Evolutionary conservation across 257 asterid genomes (phyloP), one percentile per base, ranked within the genome.

Genomic region (Solanum chilense): DNA sequence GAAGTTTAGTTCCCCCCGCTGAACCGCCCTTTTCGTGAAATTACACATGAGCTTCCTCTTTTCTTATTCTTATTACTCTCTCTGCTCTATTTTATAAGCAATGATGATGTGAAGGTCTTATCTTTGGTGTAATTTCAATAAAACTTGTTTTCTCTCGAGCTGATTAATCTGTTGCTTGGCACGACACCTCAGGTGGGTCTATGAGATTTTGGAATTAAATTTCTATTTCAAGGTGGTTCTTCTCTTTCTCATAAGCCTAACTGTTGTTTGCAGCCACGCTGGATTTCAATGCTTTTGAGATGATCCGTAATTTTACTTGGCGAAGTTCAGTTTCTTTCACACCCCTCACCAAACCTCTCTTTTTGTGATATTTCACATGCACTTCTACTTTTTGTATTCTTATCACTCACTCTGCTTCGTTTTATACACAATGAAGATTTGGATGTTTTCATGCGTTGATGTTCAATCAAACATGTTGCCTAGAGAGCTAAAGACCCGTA

Each of bases 401-500:
- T 23, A 9, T 60, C 15, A 23, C 71, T 66, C 73, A 42, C 45
- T 42, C 45, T 42, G 4, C 47, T 42, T 12, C 13, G 4, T 10
- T 42, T 42, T 9, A 3, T 10, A 42, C 13, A 10, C 47, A 42
- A 42, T 10, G 47, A 10, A 10, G 45, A 42, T 42, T 42, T 42
- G 12, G 4, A 42, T 0, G 13, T 10, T 42, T 42, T 42, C 47
- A 42, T 42, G 4, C 3, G 4, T 42, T 3, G 12, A 42, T 42
- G 4, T 42, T 42, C 47, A 10, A 10, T 42, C 3, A 9, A 42
- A 42, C 47, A 42, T 42, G 47, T 10, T 42, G 13, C 13, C 2
- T 10, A 4, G 1, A 0, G 4, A 42, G 47, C 47, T 42, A 10
- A 9, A 2, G 13, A 42, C 3, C 45, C 1, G 4, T 10, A 0